Percentiles rank a stretch among this genome's conserved stretches.
Evolutionary conservation across 257 asterid genomes (phyloP).

Genomic region (Nicotiana paniculata): DNA sequence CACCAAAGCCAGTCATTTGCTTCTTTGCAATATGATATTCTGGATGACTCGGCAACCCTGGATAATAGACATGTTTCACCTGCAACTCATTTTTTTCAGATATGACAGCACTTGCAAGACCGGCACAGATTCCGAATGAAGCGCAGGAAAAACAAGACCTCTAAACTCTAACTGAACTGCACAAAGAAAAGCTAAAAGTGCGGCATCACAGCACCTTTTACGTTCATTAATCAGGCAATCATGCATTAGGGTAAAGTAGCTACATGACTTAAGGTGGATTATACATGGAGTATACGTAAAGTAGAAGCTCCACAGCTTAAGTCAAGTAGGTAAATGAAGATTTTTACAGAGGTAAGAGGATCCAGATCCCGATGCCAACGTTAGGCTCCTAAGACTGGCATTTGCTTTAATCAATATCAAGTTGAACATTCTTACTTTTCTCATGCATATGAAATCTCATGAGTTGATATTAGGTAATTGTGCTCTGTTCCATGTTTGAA

Average conservation of each 20-base stretch:
- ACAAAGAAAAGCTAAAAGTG: background rate
- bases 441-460: background rate
- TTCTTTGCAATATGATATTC: conserved; percentile 73
- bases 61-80: conserved; percentile 77
- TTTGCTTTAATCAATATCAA: background rate
- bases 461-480: background rate
- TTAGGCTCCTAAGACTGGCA: background rate
- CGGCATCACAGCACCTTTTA: background rate
- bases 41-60: conserved; percentile 87
- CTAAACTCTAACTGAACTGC: background rate
- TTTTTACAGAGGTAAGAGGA: background rate
- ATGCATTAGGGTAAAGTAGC: background rate
- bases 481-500: background rate
- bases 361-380: background rate
- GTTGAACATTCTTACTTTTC: background rate
- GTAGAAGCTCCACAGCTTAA: background rate
- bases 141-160: background rate
- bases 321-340: too few species aligned
- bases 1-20: conserved; percentile 95
- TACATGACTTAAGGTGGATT: background rate
- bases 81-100: conserved; percentile 25
- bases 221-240: background rate
- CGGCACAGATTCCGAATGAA: background rate
- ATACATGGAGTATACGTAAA: background rate
- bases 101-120: background rate